phyloP scores from a whole-genome alignment of 208 protist species.

The Leishmania amazonensis region DNA sequence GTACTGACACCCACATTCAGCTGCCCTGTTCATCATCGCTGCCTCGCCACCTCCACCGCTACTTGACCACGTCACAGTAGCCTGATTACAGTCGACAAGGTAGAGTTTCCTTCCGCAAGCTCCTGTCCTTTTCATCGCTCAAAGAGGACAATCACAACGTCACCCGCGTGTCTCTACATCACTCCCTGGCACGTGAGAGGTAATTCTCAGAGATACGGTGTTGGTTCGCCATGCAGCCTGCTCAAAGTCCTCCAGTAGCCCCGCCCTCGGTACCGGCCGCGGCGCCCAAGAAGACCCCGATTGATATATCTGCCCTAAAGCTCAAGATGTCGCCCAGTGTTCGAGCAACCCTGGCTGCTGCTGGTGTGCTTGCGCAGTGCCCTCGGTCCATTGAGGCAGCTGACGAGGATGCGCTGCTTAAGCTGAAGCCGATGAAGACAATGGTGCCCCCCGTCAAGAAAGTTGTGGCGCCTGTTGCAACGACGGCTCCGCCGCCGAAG shows the following conservation, averaged over 20 bases:
- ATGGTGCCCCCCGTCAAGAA: conserved; percentile 4
- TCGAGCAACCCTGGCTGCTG: conserved; percentile 25
- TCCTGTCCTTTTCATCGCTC: background rate
- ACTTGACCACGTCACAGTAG: background rate
- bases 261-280: conserved; percentile 45
- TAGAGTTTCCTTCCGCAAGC: background rate
- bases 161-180: background rate
- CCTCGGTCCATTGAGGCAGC: conserved; percentile 33
- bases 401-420: conserved; percentile 42
- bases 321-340: conserved; percentile 31
- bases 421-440: conserved; percentile 19
- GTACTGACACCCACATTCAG: background rate
- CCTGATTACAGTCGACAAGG: background rate
- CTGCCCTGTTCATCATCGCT: background rate
- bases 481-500: conserved; percentile 28
- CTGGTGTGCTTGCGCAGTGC: conserved; percentile 19
- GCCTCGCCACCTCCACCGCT: background rate
- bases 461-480: background rate
- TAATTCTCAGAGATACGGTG: background rate
- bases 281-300: conserved; percentile 71
- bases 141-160: background rate
- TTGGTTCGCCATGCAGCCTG: conserved; percentile 22
- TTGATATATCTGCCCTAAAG: conserved; percentile 49
- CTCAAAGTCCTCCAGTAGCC: conserved; percentile 18
- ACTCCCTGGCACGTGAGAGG: background rate